phyloP scores from a whole-genome alignment of 2,329 filamentous ascomycete species.

The Talaromyces sp. region DNA sequence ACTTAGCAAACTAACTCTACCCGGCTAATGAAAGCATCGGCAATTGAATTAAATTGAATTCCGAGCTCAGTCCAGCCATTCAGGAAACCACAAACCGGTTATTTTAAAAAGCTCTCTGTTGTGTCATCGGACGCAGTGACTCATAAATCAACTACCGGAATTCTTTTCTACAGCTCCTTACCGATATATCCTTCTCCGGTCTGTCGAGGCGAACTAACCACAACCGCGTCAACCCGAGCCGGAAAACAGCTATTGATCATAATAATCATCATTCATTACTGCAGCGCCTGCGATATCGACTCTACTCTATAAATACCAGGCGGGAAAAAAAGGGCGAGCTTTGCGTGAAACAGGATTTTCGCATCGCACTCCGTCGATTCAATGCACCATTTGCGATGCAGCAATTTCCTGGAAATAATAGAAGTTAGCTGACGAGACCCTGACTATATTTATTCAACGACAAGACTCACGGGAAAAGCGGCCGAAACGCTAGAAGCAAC shows the following conservation, averaged over 20 bases:
- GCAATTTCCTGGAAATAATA: conserved; percentile 27
- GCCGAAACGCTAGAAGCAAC: conserved; percentile 76
- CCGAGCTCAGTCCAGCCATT: not conserved
- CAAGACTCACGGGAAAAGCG: conserved; percentile 64
- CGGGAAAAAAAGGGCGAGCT: not conserved
- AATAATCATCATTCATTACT: not conserved
- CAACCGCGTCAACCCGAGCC: not conserved
- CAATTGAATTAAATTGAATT: conserved; percentile 4
- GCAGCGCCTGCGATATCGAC: not conserved
- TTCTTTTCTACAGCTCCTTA: not conserved
- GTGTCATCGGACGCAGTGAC: not conserved
- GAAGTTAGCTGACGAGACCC: conserved; percentile 6
- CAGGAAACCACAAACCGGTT: not conserved
- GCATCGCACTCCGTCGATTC: conserved; percentile 3
- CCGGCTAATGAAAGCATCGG: not conserved
- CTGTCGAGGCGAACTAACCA: not conserved
- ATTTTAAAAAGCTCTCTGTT: not conserved
- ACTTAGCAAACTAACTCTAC: not conserved
- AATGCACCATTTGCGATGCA: conserved; percentile 32
- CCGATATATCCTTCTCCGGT: not conserved
- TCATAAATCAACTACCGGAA: not conserved
- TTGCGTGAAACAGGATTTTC: not conserved
- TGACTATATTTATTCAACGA: not conserved
- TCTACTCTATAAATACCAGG: not conserved
- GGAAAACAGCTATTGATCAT: not conserved